Evolutionary conservation across 1,139 yeast species (phyloP).

Genomic region (Geotrichum carabidarum): DNA sequence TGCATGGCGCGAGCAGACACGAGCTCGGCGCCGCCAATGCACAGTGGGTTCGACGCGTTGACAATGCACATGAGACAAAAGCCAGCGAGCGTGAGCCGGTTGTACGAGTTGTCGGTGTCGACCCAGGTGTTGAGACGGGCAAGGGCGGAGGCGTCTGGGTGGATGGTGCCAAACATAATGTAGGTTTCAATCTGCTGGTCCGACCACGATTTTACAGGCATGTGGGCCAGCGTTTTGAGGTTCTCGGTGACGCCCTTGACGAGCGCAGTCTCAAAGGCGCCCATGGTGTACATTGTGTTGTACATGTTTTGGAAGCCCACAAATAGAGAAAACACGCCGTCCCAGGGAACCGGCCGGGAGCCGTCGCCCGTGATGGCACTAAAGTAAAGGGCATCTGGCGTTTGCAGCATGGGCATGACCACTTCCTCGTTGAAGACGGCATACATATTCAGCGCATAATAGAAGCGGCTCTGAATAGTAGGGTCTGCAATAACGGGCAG

Average conservation of each 20-base stretch:
- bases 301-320: slow-evolving; percentile 13
- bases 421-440: neutral
- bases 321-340: slow-evolving; percentile 6
- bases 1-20: slow-evolving; percentile 8
- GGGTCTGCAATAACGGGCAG: slow-evolving; percentile 21
- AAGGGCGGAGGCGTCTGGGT: neutral
- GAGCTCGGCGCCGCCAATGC: slow-evolving; percentile 4
- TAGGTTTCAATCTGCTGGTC: slow-evolving; percentile 4
- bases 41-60: slow-evolving; percentile 1
- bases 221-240: neutral
- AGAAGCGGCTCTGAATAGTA: slow-evolving; percentile 30
- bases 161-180: slow-evolving; percentile 14
- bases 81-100: neutral
- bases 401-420: neutral
- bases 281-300: slow-evolving; percentile 10
- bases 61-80: slow-evolving; percentile 3
- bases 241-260: slow-evolving; percentile 2
- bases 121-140: slow-evolving; percentile 1
- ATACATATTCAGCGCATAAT: slow-evolving; percentile 35
- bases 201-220: neutral
- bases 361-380: neutral
- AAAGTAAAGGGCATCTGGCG: neutral
- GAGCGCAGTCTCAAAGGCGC: slow-evolving; percentile 4
- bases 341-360: slow-evolving; percentile 16
- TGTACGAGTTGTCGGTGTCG: slow-evolving; percentile 1